A percentile compares a stretch with the other conserved stretches of the same genome.
Evolutionary conservation across 495 filamentous ascomycete species (phyloP).

Genomic region (Penicillium daleae): DNA sequence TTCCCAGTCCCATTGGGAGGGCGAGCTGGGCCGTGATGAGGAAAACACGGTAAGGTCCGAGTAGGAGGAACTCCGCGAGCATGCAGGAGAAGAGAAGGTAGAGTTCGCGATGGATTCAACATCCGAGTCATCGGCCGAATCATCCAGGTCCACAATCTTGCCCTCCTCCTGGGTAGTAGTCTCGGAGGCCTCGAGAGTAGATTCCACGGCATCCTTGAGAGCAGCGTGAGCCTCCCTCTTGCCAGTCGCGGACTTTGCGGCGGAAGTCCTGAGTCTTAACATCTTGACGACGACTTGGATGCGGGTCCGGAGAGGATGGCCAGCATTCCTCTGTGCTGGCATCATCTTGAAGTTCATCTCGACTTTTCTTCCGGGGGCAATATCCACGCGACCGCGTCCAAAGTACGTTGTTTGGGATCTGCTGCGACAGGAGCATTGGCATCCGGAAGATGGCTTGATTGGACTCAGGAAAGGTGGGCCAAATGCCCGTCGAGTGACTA

Average conservation of each 20-base stretch:
- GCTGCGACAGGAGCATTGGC: conserved; percentile 8
- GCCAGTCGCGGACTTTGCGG: neutral
- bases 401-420: neutral
- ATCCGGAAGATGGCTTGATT: neutral
- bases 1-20: neutral
- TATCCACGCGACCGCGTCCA: conserved; percentile 1
- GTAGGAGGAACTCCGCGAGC: neutral
- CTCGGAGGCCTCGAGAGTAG: neutral
- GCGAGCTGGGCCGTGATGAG: neutral
- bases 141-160: neutral
- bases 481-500: neutral
- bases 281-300: conserved; percentile 24
- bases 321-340: neutral
- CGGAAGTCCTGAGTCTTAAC: conserved; percentile 18
- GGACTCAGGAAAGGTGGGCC: neutral
- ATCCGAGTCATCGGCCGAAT: neutral
- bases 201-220: conserved; percentile 2
- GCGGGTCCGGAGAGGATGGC: conserved; percentile 16
- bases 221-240: conserved; percentile 7
- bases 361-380: conserved; percentile 5
- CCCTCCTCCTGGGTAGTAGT: neutral
- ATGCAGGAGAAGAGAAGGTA: neutral
- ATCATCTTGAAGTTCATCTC: conserved; percentile 17
- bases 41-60: neutral
- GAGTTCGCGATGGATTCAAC: neutral